Base-by-base conservation (phyloP, 192 early-diverging fungal genomes). In the Backusella macrospora region DNA sequence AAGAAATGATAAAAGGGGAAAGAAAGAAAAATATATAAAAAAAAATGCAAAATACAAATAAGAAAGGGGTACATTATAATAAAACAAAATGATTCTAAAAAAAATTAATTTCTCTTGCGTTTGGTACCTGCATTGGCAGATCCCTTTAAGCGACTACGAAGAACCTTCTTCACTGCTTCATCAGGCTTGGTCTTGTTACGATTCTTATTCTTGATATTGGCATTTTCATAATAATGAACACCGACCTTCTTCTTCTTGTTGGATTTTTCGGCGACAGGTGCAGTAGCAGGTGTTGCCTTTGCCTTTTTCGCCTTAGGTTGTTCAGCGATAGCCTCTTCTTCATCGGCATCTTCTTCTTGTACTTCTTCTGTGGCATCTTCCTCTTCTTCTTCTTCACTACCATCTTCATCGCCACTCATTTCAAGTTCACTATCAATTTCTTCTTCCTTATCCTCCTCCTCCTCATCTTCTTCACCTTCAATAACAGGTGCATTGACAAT, bases 191-290 rank as follows among this genome's bases (percentile, higher is more conserved):
- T 79, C 78, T 93, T 95, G 80, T 90, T 94, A 47, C 94, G 87
- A 82, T 95, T 95, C 81, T 87, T 85, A 84, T 98, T 98, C 87
- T 99, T 99, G 79, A 99, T 91, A 81, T 99, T 99, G 78, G 96
- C 95, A 4, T 84, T 86, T 70, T 93, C 90, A 72, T 99, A 99
- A 81, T 89, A 99, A 81, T 99, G 92, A 45, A 85, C 87, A 62
- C 95, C 95, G 55, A 94, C 88, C 84, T 96, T 97, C 59, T 84
- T 82, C 86, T 98, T 98, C 88, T 96, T 98, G 38, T 52, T 62
- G 2, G 67, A 1, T 45, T 63, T 72, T 73, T 80, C 67, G 6
- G 39, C 67, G 18, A 21, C 43, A 26, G 26, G 6, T 1, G 18
- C 43, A 13, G 38, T n/a, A 23, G 38, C 45, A n/a, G 26, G 16